These are phyloP conservation scores for Malania oleifera DNA, from an alignment of 164 flowering plant species.

Conservation along the genomic window DNA sequence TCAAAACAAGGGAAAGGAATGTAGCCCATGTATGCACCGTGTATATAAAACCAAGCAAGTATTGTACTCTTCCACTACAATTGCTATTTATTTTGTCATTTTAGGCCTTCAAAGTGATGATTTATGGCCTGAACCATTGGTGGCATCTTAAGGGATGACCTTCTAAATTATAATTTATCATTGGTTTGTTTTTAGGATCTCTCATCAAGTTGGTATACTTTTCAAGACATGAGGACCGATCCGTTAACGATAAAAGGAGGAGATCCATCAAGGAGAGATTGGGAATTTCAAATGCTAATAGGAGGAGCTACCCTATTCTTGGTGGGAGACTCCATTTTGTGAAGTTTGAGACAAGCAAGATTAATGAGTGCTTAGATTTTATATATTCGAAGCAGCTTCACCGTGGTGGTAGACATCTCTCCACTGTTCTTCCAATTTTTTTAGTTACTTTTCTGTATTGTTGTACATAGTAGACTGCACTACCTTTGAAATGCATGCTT, in stretches of 20 bases:
- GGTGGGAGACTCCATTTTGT: conserved; percentile 99
- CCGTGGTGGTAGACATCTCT: conserved; percentile 50
- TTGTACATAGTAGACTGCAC: background rate
- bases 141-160: background rate
- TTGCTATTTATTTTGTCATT: background rate
- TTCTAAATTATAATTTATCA: background rate
- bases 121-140: background rate
- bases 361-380: conserved; percentile 87
- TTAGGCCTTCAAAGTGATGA: background rate
- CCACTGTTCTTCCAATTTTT: background rate
- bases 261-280: conserved; percentile 52
- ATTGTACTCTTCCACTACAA: too few species aligned
- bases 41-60: too few species aligned
- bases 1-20: too few species aligned
- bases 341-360: conserved; percentile 92
- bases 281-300: conserved; percentile 63
- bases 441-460: background rate
- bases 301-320: conserved; percentile 88
- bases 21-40: too few species aligned
- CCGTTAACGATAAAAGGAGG: conserved; percentile 59
- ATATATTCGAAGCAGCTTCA: conserved; percentile 92
- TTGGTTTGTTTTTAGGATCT: conserved; percentile 58
- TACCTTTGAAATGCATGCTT: too few species aligned
- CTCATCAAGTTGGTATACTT: conserved; percentile 92
- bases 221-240: conserved; percentile 80